Evolutionary conservation across 371 early-diverging fungal genomes (phyloP), one percentile per base, ranked within the genome.

Genomic region (Mucor racemosus): DNA sequence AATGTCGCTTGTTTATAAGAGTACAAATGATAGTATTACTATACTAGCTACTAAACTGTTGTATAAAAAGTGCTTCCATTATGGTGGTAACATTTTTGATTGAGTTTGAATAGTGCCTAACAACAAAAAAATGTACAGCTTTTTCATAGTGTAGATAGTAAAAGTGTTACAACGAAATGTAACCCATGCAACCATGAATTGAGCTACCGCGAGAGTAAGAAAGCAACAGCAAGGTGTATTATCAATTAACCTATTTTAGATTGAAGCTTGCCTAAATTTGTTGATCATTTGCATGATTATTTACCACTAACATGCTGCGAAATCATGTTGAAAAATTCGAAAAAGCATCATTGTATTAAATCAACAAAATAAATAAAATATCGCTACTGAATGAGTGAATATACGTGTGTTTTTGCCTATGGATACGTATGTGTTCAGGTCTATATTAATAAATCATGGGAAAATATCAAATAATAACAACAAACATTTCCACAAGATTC

Each of bases 401-500:
- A 1, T 4, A n/a, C n/a, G 44, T n/a, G 17, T 44, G 17, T 44
- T 15, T 44, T n/a, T 44, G 44, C 8, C 17, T 44, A 42, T n/a
- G 44, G 42, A 4, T 4, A 15, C n/a, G 5, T 5, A 17, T 44
- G 15, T n/a, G 44, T 17, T 44, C 5, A 17, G n/a, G 42, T 48
- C 50, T 50, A 26, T 19, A 48, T 48, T 19, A 19, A 48, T 48
- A 48, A 48, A 48, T 50, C 50, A 50, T 50, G 50, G 26, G 50
- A 19, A 50, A 50, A 50, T 48, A 50, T 8, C 50, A 46, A 50
- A 50, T 17, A 50, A 50, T 19, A 50, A 50, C 50, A 50, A 50
- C 50, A 50, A 50, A 50, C 50, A 50, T 50, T 21, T 21, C 50
- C 50, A 50, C 50, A 50, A 50, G 50, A 50, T 50, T 21, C 50